phyloP scores from a whole-genome alignment of 495 filamentous ascomycete species.

The Corynascus novoguineensis region DNA sequence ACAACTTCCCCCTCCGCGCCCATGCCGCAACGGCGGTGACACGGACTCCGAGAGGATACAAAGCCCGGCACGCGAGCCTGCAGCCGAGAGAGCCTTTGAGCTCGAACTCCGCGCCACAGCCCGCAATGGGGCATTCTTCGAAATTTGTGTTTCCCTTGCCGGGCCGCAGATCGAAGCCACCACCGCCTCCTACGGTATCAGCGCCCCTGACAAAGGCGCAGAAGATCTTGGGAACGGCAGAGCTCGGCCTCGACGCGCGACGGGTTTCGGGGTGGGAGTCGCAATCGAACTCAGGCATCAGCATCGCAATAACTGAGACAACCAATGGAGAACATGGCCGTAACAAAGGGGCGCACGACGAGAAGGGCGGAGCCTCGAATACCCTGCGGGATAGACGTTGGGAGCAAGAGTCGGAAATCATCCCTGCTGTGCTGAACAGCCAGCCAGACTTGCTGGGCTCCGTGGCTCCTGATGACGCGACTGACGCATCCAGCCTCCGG shows the following conservation, averaged over 20 bases:
- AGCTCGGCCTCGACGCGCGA: constrained; percentile 26
- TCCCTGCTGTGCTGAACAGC: constrained; percentile 29
- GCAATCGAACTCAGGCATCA: constrained; percentile 42
- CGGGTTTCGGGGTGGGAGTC: constrained; percentile 38
- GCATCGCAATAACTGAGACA: constrained; percentile 46
- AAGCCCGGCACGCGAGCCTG: not conserved
- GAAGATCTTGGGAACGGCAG: constrained; percentile 40
- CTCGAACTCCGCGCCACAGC: not conserved
- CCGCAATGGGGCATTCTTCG: constrained; percentile 44
- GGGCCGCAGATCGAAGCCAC: constrained; percentile 39
- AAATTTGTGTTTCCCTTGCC: constrained; percentile 51
- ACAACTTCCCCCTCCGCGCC: not conserved
- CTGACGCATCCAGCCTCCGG: constrained; percentile 37
- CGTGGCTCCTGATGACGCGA: constrained; percentile 24
- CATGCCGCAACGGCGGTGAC: not conserved
- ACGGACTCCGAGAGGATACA: not conserved
- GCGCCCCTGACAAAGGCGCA: constrained; percentile 38
- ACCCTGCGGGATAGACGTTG: constrained; percentile 24
- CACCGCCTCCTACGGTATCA: constrained; percentile 18
- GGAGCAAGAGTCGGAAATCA: constrained; percentile 47
- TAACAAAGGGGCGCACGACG: constrained; percentile 4
- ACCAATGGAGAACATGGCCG: constrained; percentile 23
- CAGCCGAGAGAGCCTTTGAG: not conserved
- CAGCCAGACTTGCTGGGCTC: constrained; percentile 18
- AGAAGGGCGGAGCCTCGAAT: constrained; percentile 11